Evolutionary conservation across 2,329 filamentous ascomycete species (phyloP).

Genomic region (Pseudogymnoascus destructans): DNA sequence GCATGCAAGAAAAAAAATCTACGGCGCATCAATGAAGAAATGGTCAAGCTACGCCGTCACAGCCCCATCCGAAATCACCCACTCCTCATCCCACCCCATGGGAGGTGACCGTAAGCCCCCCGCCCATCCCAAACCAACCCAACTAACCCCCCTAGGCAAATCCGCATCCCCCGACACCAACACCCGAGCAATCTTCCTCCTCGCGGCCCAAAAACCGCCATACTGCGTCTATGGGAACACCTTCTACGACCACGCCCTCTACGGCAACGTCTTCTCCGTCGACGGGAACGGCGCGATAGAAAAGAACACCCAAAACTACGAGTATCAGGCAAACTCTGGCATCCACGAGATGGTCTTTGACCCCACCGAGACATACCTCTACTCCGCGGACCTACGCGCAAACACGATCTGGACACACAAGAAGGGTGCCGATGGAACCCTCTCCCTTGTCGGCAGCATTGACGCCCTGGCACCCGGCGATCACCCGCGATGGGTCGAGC

Average conservation of each 20-base stretch:
- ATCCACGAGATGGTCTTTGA: conserved; percentile 79
- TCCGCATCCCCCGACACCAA: conserved; percentile 57
- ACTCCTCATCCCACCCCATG: conserved; percentile 62
- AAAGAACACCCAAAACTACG: conserved; percentile 58
- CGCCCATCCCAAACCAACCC: conserved; percentile 4
- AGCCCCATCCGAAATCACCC: conserved; percentile 61
- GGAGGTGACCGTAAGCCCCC: conserved; percentile 54
- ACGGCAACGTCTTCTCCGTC: conserved; percentile 63
- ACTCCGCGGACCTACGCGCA: conserved; percentile 63
- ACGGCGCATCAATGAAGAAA: conserved; percentile 86
- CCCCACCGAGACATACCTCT: conserved; percentile 58
- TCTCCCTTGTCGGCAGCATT: conserved; percentile 59
- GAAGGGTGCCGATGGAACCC: conserved; percentile 47
- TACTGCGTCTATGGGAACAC: conserved; percentile 81
- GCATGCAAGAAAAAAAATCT: conserved; percentile 73
- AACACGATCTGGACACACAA: conserved; percentile 79
- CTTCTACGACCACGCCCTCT: conserved; percentile 76
- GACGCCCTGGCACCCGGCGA: conserved; percentile 58
- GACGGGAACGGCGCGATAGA: conserved; percentile 42
- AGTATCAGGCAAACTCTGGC: conserved; percentile 55
- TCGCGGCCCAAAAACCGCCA: conserved; percentile 64
- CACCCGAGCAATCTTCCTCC: conserved; percentile 79
- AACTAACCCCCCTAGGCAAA: conserved; percentile 35
- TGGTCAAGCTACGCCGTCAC: conserved; percentile 74
- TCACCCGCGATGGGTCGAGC: conserved; percentile 79